Base-by-base conservation (phyloP, 2,329 filamentous ascomycete genomes). In the Sclerotinia glacialis region DNA sequence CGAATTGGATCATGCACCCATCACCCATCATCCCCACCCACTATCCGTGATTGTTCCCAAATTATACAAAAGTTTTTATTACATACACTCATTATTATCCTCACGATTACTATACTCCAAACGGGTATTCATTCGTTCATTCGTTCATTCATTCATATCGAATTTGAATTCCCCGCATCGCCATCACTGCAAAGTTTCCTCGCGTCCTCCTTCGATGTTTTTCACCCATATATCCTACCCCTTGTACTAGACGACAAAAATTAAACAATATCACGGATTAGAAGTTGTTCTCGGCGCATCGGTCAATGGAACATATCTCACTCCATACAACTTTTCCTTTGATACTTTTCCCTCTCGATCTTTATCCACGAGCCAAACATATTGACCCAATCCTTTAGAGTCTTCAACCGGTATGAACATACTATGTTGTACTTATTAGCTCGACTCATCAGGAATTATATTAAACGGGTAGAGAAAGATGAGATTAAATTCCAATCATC, bases 371-470 rank as follows among this genome's bases (percentile, higher is more conserved):
- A 86, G 83, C 83, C 88, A 94, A 11, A 94, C 86, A 74, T 89
- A 83, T 62, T 68, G 54, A 6, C 70, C 70, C 0, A 18, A 14
- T 2, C 71, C 69, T 14, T 64, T 56, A 44, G 83, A 81, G 47
- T 86, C 84, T 64, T 89, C 86, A 1, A 94, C 86, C 0, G 91
- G 91, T 14, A 95, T 90, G 76, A 95, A 94, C 78, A 95, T 83
- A 70, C 90, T 78, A 61, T 18, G 14, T 14, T 3, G 23, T 5
- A 21, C 18, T 34, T 34, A 34, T 62, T 53, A 40, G 46, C 28
- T 40, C 4, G 14, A 2, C n/a, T 23, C 11, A 26, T 18, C 26
- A 50, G n/a, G 21, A 6, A 31, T 1, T 23, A 26, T 34, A 18
- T 12, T 2, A 46, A n/a, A n/a, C n/a, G n/a, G n/a, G n/a, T n/a